phyloP scores from a whole-genome alignment of 345 rosid genomes.

The Melastoma malabathricum region DNA sequence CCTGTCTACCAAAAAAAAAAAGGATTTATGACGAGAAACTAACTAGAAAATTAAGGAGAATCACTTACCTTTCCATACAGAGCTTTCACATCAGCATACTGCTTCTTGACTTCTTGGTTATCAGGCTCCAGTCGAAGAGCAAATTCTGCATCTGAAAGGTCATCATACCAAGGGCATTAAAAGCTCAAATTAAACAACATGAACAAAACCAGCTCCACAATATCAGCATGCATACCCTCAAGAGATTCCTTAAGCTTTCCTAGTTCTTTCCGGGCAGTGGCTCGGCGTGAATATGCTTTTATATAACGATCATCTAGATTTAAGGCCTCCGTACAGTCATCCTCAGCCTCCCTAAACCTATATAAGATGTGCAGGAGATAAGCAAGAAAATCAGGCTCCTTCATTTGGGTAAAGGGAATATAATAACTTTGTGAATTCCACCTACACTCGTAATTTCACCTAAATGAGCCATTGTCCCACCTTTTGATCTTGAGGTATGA shows the following conservation, averaged over 20 bases:
- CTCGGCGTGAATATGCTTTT: constrained; percentile 89
- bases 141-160: constrained; percentile 72
- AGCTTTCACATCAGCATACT: constrained; percentile 50
- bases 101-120: constrained; percentile 80
- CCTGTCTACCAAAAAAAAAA: no score
- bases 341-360: constrained; percentile 78
- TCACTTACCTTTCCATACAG: constrained; percentile 51
- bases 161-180: constrained; percentile 10
- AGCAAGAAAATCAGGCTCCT: background rate
- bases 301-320: constrained; percentile 77
- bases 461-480: constrained; percentile 13
- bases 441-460: no score
- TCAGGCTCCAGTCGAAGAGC: constrained; percentile 74
- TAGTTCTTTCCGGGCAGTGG: constrained; percentile 75
- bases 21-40: no score
- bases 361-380: constrained; percentile 4
- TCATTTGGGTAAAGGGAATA: background rate
- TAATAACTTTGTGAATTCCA: no score
- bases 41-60: background rate
- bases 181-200: background rate
- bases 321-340: constrained; percentile 88
- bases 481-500: constrained; percentile 76
- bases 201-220: background rate
- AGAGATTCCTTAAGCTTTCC: constrained; percentile 59
- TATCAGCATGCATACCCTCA: constrained; percentile 36